phyloP scores from a whole-genome alignment of 2,329 filamentous ascomycete species.

The Talaromyces sp. region DNA sequence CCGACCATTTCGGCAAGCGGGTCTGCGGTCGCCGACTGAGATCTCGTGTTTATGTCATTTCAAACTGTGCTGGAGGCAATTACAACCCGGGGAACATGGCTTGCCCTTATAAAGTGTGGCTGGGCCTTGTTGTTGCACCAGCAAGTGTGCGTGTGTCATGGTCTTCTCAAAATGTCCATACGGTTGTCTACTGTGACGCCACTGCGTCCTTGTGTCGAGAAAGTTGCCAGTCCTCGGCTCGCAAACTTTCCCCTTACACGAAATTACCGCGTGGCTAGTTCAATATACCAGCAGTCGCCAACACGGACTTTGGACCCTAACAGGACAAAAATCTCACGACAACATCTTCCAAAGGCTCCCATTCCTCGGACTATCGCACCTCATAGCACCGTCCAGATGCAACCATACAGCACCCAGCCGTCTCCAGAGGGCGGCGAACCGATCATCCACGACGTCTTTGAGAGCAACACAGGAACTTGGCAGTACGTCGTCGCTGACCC shows the following conservation, averaged over 20 bases:
- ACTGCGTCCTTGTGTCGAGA: background rate
- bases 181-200: background rate
- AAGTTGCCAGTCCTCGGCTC: background rate
- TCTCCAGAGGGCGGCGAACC: constrained; percentile 19
- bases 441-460: constrained; percentile 33
- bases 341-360: background rate
- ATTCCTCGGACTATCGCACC: background rate
- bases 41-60: background rate
- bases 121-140: background rate
- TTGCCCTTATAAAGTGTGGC: background rate
- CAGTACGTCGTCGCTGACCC: constrained; percentile 51
- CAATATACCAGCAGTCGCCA: background rate
- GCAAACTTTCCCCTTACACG: background rate
- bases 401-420: background rate
- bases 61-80: background rate
- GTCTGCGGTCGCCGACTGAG: background rate
- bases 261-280: background rate
- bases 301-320: no score
- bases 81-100: background rate
- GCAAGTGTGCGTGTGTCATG: background rate
- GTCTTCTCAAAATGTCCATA: background rate
- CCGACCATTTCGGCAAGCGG: constrained; percentile 3
- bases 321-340: no score
- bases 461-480: constrained; percentile 39
- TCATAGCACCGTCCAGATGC: background rate